Base-by-base conservation (phyloP, 371 early-diverging fungal species). In the Mortierella sp. region DNA sequence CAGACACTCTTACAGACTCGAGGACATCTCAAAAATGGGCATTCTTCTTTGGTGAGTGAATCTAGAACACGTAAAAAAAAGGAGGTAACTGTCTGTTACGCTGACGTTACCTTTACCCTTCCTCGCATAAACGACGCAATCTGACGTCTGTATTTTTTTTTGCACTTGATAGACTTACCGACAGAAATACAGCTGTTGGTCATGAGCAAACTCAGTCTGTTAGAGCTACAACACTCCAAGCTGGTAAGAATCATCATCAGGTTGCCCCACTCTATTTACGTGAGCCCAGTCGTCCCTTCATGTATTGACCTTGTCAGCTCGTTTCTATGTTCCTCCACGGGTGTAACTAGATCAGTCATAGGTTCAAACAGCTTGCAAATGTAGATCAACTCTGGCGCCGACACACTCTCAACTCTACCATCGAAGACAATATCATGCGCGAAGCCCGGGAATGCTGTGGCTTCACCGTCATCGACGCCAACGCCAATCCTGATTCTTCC, bases 381-480 rank as follows among this genome's bases (percentile, higher is more conserved):
- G 81, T 77, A 29, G 84, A 84, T 73, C 84, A 84, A 32, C 63
- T 84, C 16, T 84, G 84, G 84, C 51, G 58, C 43, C 27, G 72
- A 16, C 51, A 80, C 14, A 58, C 75, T 2, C 24, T 72, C 10
- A 58, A 68, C 16, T 43, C 75, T 0, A 29, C 58, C 4, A 70
- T 84, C 4, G 78, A 80, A 0, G 44, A 63, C 11, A 48, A 49
- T 24, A 49, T 75, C 49, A 44, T 84, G 49, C 55, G 51, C 6
- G 76, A 84, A 16, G 78, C 81, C 2, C 77, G 75, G 35, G 70
- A 41, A 54, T 21, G 16, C 41, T 75, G 84, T 48, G 60, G 71
- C 58, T 11, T 32, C 27, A 27, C 14, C 63, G 18, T 7, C 38
- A 16, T 35, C 35, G 7, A 63, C 63, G 21, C 32, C 63, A 35